Base-by-base conservation (phyloP, 306 rosid species). In the Senna tora region DNA sequence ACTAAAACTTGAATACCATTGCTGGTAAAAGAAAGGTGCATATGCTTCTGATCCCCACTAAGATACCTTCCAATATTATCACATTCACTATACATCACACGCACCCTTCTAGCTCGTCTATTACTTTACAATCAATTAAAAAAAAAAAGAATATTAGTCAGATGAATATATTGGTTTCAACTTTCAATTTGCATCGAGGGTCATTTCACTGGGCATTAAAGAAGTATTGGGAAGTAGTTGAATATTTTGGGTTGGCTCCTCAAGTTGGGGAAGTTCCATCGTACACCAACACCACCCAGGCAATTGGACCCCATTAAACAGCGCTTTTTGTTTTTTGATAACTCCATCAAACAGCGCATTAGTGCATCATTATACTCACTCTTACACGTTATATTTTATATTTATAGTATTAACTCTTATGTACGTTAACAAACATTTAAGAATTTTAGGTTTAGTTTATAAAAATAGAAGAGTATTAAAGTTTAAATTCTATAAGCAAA, bases 41-140 rank as follows among this genome's bases (percentile, higher is more conserved):
- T 58, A 81, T 66, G 2, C 50, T 46, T 82, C 71, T 47, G 65
- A 85, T 68, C 88, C 88, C 92, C 96, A 83, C 91, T 70, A 25
- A 53, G 45, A 81, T 58, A 72, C 80, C 58, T 19, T n/a, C n/a
- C n/a, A n/a, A n/a, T n/a, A n/a, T n/a, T n/a, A n/a, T n/a, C n/a
- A n/a, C n/a, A n/a, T n/a, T n/a, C n/a, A n/a, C n/a, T n/a, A n/a
- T n/a, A n/a, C n/a, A n/a, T n/a, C n/a, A n/a, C n/a, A n/a, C 13
- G 62, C 16, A 42, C 50, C 57, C 46, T 45, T 67, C 21, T n/a
- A n/a, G n/a, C n/a, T 5, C 30, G 58, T 39, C 54, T 59, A 20
- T 11, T 25, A 12, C 25, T 50, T 56, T 7, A 57, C 59, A 21
- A 11, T 16, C 9, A 13, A 4, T 54, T 36, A 13, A 60, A 9